Base-by-base conservation (phyloP, 176 grass and related monocot genomes). In the Oryza meridionalis region DNA sequence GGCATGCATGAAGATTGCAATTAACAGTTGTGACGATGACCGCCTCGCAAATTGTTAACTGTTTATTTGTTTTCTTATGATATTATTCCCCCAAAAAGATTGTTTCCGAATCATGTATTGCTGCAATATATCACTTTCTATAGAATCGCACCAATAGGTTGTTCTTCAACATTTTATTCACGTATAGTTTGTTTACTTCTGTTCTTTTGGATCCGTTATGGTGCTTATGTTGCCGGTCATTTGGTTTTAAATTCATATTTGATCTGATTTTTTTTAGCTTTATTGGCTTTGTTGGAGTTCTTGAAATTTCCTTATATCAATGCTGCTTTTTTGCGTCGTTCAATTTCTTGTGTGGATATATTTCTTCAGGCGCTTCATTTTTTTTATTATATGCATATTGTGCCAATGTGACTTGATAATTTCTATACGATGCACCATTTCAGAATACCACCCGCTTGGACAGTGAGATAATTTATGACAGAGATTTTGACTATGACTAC, bases 391-490 rank as follows among this genome's bases (percentile, higher is more conserved):
- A 0, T 67, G 31, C 17, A 5, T 31, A 45, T 37, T 15, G 21
- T n/a, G 26, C 67, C 24, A 35, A 17, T 49, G 11, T 32, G 21
- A 42, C 76, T 62, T 21, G 15, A 49, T 22, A 44, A 75, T 47
- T 55, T 86, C 65, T 43, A 27, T 26, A 31, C 4, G 17, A 12
- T 70, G 21, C 83, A 61, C 37, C 11, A 66, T 85, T 94, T 68
- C 87, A 90, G 92, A 92, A 92, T 64, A 81, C 92, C 32, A 77
- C 87, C 74, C 75, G 72, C 35, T 43, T 94, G 84, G 87, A 94
- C 78, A 92, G 92, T 73, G 90, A 94, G 82, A 90, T 94, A 65
- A 94, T 92, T 81, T 94, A 94, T 83, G 92, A 94, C 59, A 77
- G 92, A 51, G 92, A 94, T 63, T 94, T 94, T 79, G 92, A 92